These are phyloP conservation scores for Tuber borchii DNA, from an alignment of 495 filamentous ascomycete genomes.

Conservation along the genomic window DNA sequence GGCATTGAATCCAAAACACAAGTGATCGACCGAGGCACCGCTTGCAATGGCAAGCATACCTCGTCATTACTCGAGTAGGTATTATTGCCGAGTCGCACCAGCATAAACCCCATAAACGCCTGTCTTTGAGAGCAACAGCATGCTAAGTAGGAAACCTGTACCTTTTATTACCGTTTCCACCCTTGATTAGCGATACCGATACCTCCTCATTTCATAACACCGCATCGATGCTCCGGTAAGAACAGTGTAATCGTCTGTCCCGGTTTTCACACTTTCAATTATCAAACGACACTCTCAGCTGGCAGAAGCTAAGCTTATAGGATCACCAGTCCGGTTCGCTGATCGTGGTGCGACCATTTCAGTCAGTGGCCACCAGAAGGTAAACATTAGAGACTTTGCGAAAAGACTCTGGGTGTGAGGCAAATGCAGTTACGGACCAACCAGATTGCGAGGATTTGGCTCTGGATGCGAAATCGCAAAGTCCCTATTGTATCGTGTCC, in stretches of 20 bases:
- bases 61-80: too few relatives aligned
- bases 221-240: neutral
- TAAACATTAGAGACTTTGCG: too few relatives aligned
- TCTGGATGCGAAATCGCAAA: too few relatives aligned
- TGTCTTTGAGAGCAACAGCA: neutral
- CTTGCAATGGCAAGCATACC: neutral
- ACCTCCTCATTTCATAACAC: neutral
- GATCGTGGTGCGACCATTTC: neutral
- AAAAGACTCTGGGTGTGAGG: too few relatives aligned
- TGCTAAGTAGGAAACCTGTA: neutral
- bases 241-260: too few relatives aligned
- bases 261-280: neutral
- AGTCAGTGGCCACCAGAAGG: neutral
- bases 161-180: too few relatives aligned
- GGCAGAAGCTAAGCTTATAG: neutral
- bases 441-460: too few relatives aligned
- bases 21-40: conserved; percentile 1
- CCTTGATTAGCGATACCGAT: neutral
- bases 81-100: neutral
- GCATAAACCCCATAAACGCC: neutral
- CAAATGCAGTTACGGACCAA: too few relatives aligned
- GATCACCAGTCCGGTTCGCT: neutral
- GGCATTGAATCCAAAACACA: neutral
- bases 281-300: neutral
- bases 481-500: neutral